Evolutionary conservation across 2,329 filamentous ascomycete species (phyloP).

Genomic region (Aschersonia sp.): DNA sequence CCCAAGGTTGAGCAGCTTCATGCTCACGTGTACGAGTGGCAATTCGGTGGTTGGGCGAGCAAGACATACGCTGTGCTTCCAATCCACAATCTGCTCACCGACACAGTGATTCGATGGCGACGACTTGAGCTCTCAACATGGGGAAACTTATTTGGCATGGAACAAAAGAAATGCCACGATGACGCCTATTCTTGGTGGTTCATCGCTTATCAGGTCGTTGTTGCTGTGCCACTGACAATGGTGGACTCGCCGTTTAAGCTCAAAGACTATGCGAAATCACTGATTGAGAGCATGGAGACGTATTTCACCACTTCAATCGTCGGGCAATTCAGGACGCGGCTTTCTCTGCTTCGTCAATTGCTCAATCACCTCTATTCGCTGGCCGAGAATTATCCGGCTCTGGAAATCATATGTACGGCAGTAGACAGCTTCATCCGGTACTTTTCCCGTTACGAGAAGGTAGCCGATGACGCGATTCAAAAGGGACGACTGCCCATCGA

Average conservation of each 20-base stretch:
- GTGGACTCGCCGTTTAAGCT: slow-evolving; percentile 44
- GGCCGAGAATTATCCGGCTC: slow-evolving; percentile 38
- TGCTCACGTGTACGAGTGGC: slow-evolving; percentile 80
- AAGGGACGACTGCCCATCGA: slow-evolving; percentile 64
- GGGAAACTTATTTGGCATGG: slow-evolving; percentile 76
- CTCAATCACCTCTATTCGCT: slow-evolving; percentile 51
- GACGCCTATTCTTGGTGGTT: slow-evolving; percentile 93
- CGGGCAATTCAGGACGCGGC: slow-evolving; percentile 63
- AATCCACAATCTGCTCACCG: slow-evolving; percentile 65
- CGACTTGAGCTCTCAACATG: slow-evolving; percentile 85
- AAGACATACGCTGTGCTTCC: slow-evolving; percentile 54
- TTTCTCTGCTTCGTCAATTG: slow-evolving; percentile 53
- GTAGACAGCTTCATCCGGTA: slow-evolving; percentile 65
- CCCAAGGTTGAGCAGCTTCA: slow-evolving; percentile 81
- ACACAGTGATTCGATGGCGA: slow-evolving; percentile 75
- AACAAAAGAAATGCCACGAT: slow-evolving; percentile 58
- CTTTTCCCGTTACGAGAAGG: slow-evolving; percentile 55
- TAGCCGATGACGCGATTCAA: slow-evolving; percentile 48
- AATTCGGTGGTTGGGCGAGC: slow-evolving; percentile 72
- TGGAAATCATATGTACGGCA: slow-evolving; percentile 46
- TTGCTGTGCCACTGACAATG: slow-evolving; percentile 59
- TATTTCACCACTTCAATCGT: slow-evolving; percentile 71
- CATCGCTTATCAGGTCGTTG: slow-evolving; percentile 78
- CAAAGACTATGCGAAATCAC: slow-evolving; percentile 45
- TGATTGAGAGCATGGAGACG: slow-evolving; percentile 61